Conservation (phyloP, 139 green algal species). For the Chlorella sorokiniana region DNA sequence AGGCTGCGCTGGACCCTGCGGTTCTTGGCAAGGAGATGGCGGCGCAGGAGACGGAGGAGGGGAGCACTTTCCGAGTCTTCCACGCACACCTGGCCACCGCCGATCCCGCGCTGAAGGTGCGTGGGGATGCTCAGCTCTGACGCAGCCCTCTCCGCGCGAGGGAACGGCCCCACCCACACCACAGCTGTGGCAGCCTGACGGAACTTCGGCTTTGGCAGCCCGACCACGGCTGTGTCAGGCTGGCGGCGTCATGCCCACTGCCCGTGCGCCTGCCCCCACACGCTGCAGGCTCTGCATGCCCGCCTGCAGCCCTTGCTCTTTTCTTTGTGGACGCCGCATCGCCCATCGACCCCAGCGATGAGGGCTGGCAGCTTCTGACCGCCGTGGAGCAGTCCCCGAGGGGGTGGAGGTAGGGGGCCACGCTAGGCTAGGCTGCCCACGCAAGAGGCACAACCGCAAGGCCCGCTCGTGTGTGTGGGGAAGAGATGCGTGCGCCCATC, state of each 20-base stretch:
- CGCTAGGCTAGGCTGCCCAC: not conserved
- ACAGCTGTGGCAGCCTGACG: not conserved
- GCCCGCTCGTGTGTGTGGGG: no score
- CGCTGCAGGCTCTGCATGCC: conserved; percentile 69
- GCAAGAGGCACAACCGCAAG: not conserved
- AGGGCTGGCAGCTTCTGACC: conserved; percentile 76
- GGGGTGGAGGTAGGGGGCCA: not conserved
- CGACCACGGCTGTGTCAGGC: not conserved
- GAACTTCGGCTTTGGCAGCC: not conserved
- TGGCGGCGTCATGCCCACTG: not conserved
- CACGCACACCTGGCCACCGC: conserved; percentile 22
- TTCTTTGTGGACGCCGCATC: conserved; percentile 87
- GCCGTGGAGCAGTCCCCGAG: conserved; percentile 43
- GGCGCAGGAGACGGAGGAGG: not conserved
- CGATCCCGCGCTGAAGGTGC: conserved; percentile 21
- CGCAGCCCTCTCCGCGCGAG: no score
- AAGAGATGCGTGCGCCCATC: no score
- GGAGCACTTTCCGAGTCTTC: conserved; percentile 10
- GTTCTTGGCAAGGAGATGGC: conserved; percentile 39
- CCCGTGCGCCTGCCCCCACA: not conserved
- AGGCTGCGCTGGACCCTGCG: conserved; percentile 2
- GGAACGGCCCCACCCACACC: no score
- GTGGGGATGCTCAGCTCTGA: no score
- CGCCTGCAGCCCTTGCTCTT: conserved; percentile 81
- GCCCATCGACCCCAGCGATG: conserved; percentile 75